A percentile compares a stretch with the other conserved stretches of the same genome.
Evolutionary conservation across 441 rosid species (phyloP).

Genomic region (Geranium incanum): DNA sequence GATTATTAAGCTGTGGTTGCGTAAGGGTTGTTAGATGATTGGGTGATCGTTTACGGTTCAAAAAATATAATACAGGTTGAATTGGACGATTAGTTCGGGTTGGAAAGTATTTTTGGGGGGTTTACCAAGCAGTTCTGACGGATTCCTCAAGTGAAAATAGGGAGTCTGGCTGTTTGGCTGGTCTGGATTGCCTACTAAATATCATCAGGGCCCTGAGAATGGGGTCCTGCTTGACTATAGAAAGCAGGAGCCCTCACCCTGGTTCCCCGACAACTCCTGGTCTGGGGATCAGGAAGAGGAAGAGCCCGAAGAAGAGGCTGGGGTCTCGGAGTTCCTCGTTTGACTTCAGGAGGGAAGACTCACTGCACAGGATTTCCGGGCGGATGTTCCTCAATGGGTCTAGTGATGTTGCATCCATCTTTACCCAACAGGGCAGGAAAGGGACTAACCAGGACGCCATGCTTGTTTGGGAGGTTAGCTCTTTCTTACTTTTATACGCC

Average conservation of each 20-base stretch:
- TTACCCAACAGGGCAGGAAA: conserved; percentile 91
- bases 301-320: conserved; percentile 49
- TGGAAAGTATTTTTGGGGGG: conserved; percentile 9
- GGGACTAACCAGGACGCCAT: conserved; percentile 98
- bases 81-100: conserved; percentile 15
- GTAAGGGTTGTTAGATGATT: conserved; percentile 9
- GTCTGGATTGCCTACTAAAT: conserved; percentile 89
- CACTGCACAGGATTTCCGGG: conserved; percentile 64
- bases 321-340: conserved; percentile 62
- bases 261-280: conserved; percentile 80
- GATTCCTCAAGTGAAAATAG: conserved; percentile 52
- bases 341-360: conserved; percentile 64
- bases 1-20: conserved; percentile 2
- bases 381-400: conserved; percentile 80
- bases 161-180: conserved; percentile 54
- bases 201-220: conserved; percentile 98
- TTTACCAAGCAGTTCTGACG: conserved; percentile 34
- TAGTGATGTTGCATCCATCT: conserved; percentile 66
- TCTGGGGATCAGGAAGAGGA: conserved; percentile 58
- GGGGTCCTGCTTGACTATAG: conserved; percentile 99
- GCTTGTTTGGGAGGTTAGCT: conserved; percentile 97
- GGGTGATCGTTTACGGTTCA: conserved; percentile 14
- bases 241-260: conserved; percentile 77
- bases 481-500: conserved; percentile 14
- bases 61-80: conserved; percentile 8